Evolutionary conservation across 331 rosid genomes (phyloP).

Genomic region (Erythrophleum ivorense): DNA sequence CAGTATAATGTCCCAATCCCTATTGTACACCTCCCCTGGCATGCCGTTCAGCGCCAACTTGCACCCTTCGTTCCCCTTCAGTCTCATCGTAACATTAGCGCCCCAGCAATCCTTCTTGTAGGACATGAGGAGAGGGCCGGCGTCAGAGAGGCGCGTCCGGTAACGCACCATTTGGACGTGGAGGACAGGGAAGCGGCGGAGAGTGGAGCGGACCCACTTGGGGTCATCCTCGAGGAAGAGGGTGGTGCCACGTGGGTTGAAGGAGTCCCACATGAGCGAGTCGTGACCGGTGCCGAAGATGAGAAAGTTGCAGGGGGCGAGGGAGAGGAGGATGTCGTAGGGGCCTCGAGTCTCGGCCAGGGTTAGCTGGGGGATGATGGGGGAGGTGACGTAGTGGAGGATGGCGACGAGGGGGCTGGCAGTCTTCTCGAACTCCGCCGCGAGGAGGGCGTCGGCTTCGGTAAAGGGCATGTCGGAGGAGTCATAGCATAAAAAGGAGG

Average conservation of each 20-base stretch:
- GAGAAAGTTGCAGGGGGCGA: slow-evolving; percentile 82
- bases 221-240: slow-evolving; percentile 85
- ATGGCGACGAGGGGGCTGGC: slow-evolving; percentile 58
- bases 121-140: slow-evolving; percentile 46
- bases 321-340: slow-evolving; percentile 57
- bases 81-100: not conserved
- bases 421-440: slow-evolving; percentile 32
- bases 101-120: slow-evolving; percentile 52
- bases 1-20: slow-evolving; percentile 89
- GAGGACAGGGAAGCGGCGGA: slow-evolving; percentile 59
- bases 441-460: not conserved
- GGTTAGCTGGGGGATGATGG: slow-evolving; percentile 57
- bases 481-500: slow-evolving; percentile 37
- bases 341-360: slow-evolving; percentile 55
- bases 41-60: slow-evolving; percentile 55
- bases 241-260: slow-evolving; percentile 76
- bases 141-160: slow-evolving; percentile 61
- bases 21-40: slow-evolving; percentile 59
- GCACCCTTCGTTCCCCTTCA: slow-evolving; percentile 53
- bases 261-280: slow-evolving; percentile 89
- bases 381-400: slow-evolving; percentile 81
- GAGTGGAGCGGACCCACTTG: slow-evolving; percentile 58
- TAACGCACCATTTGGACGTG: slow-evolving; percentile 54
- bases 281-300: slow-evolving; percentile 85
- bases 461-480: slow-evolving; percentile 24